Base-by-base conservation (phyloP, 1,284 basidiomycete species). In the Microbotryum silenes-acaulis region DNA sequence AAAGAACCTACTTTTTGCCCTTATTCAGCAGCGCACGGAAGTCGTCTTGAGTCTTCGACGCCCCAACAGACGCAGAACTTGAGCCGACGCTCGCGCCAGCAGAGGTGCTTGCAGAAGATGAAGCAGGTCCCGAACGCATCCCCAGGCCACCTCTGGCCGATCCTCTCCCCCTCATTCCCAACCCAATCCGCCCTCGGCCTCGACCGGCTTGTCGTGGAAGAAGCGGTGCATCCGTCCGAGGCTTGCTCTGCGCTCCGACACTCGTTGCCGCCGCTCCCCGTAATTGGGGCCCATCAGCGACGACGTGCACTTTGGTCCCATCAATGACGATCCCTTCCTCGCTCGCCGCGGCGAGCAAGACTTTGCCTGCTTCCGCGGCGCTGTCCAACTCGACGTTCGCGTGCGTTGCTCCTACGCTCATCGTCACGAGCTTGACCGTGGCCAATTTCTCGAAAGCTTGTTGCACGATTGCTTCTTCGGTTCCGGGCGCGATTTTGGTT, bases 381-480 rank as follows among this genome's bases (percentile, higher is more conserved):
- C 78, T 86, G 59, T 85, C 82, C 29, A 94, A 78, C 73, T 92
- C 88, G 1, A 87, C 85, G 1, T 87, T 76, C 2, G 91, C 92
- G 27, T 64, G 64, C 6, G 60, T 62, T 37, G 63, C 45, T 18
- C 60, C 66, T 2, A 33, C 61, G 25, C 62, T 52, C 42, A 65
- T 64, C n/a, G 62, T 61, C 42, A 94, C 81, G 1, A 87, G 82
- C 58, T 81, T 84, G 31, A 96, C 84, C 0, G 78, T 75, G 1
- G 82, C 82, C 51, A 87, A 75, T 75, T 90, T 92, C 74, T 91
- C 89, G 8, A 97, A 77, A 0, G 79, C 78, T 78, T 97, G 92
- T 71, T 97, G 92, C 25, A 97, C 75, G 2, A 96, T 78, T 0
- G 87, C 91, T 74, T 96, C 92, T 72, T 93, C 89, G 1, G 83